phyloP scores from a whole-genome alignment of 768 basidiomycete species.

The Basidioascus undulatus region DNA sequence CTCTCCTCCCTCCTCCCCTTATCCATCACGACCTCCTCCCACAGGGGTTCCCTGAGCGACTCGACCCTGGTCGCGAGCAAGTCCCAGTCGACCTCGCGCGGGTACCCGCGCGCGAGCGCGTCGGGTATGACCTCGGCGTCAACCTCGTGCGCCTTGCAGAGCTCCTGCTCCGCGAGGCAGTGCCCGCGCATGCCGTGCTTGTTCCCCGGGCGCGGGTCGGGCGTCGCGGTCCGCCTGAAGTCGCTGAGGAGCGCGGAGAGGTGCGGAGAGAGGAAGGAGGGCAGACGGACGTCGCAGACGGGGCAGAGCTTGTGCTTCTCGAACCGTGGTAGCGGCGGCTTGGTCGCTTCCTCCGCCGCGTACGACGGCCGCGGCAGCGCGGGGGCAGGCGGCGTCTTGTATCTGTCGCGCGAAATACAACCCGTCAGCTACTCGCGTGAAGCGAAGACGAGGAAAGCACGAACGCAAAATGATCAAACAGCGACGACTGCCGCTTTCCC shows the following conservation, averaged over 20 bases:
- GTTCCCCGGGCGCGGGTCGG: constrained; percentile 1
- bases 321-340: no score
- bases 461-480: no score
- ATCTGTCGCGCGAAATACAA: no score
- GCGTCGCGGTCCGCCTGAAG: constrained; percentile 5
- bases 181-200: constrained; percentile 4
- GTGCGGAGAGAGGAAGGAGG: neutral
- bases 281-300: constrained; percentile 9
- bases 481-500: no score
- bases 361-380: no score
- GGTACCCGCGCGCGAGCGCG: constrained; percentile 6
- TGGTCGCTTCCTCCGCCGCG: no score
- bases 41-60: no score
- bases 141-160: constrained; percentile 9
- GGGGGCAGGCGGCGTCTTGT: no score
- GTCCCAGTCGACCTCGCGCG: constrained; percentile 4
- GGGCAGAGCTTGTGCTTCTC: no score
- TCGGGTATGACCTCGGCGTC: constrained; percentile 7
- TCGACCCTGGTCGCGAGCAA: constrained; percentile 2
- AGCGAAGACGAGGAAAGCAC: no score
- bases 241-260: constrained; percentile 4
- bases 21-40: neutral
- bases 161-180: constrained; percentile 2
- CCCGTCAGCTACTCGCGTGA: no score
- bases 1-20: neutral